Base-by-base conservation (phyloP, 2,329 filamentous ascomycete species). In the Hymenoscyphus albidus region DNA sequence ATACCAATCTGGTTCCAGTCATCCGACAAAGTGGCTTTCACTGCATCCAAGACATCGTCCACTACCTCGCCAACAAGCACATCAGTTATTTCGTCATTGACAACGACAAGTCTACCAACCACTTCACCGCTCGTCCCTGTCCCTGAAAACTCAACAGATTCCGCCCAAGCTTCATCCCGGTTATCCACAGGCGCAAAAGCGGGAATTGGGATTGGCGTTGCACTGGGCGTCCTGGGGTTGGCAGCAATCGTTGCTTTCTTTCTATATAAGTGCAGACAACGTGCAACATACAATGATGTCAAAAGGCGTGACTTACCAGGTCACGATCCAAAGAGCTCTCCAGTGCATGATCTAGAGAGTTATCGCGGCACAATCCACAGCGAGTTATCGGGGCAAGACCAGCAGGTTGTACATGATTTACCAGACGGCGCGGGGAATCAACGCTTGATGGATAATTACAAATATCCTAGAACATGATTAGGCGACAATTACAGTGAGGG, bases 1-100 rank as follows among this genome's bases (percentile, higher is more conserved):
- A 62, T 62, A 6, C 61, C 61, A 39, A 56, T 62, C n/a, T 62
- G 48, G 61, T 62, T n/a, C 51, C 61, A 62, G 27, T 38, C 12
- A 16, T 62, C 61, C 12, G 61, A 62, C 27, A n/a, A 39, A 42
- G 61, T 42, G 6, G 18, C 54, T 18, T 56, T 62, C 35, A 38
- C 44, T 2, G 61, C 48, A 38, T n/a, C 58, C n/a, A 22, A 40
- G 16, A 59, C 58, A 18, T 13, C 58, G 4, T 18, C 32, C 4
- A 22, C 35, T n/a, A 22, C 38, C 12, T 22, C 35, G 12, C 42
- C 42, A n/a, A 44, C 42, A 16, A n/a, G 13, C 14, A 44, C 42
- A 44, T 44, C 42, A 44, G 13, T 44, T n/a, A 13, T 6, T 44
- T 44, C 58, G 6, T 6, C 38, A 31, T 18, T 18, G 4, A 55